Evolutionary conservation across 2,329 filamentous ascomycete species (phyloP).

Genomic region (Penicillium sp.): DNA sequence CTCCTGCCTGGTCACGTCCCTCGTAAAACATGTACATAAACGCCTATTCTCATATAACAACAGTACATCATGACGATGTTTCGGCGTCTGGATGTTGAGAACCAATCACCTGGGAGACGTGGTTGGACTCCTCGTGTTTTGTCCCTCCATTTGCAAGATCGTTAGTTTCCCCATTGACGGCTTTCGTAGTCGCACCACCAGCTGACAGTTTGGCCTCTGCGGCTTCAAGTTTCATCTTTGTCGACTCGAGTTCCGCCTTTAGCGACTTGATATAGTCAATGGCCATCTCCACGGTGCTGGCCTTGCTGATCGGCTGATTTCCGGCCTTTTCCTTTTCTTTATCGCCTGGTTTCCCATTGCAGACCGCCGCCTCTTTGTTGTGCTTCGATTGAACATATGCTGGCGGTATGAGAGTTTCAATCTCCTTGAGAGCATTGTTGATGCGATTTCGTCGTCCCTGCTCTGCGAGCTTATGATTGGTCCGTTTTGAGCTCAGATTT

Average conservation of each 20-base stretch:
- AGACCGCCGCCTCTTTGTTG: conserved; percentile 40
- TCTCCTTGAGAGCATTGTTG: conserved; percentile 89
- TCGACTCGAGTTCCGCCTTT: conserved; percentile 72
- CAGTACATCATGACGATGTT: conserved; percentile 4
- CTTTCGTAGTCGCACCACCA: background rate
- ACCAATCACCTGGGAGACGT: background rate
- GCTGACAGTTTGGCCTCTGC: conserved; percentile 65
- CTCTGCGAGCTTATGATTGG: conserved; percentile 96
- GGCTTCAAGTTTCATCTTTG: conserved; percentile 65
- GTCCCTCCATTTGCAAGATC: conserved; percentile 1
- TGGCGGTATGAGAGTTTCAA: conserved; percentile 80
- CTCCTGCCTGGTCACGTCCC: background rate
- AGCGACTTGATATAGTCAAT: conserved; percentile 93
- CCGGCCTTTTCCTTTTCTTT: conserved; percentile 55
- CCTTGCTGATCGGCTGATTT: conserved; percentile 79
- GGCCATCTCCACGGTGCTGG: conserved; percentile 94
- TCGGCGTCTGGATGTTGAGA: conserved; percentile 4
- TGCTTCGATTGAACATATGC: conserved; percentile 50
- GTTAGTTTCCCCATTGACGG: conserved; percentile 16
- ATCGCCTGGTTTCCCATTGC: conserved; percentile 47
- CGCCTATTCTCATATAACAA: background rate
- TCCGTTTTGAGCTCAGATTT: conserved; percentile 93
- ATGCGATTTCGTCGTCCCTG: conserved; percentile 95
- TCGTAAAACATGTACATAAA: conserved; percentile 16
- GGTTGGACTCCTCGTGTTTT: background rate